Evolutionary conservation across 192 early-diverging fungal genomes (phyloP), one percentile per base, ranked within the genome.

Genomic region (Backusella sp.): DNA sequence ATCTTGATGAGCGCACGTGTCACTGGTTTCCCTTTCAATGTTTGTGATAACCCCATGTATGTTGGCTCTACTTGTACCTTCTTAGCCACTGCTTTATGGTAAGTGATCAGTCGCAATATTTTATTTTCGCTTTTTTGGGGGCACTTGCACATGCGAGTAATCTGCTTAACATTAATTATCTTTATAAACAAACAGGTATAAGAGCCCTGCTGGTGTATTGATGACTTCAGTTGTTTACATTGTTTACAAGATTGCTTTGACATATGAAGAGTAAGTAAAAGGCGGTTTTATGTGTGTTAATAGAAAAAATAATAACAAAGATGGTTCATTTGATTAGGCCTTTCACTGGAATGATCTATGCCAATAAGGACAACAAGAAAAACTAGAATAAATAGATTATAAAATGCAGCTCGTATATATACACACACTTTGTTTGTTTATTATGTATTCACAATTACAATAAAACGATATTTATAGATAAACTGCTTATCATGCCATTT

Each of bases 11-110:
- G 92, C 17, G 86, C 89, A 74, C 89, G 92, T 26, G 92, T 97
- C 44, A 96, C 92, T 0, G 91, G 91, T 14, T 96, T 97, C 80
- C 96, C 96, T 6, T 97, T 97, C 88, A 97, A 93, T 78, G 90
- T 95, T 23, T 85, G 92, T 34, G 93, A 95, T 9, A 94, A 97
- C 84, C 96, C 96, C n/a, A 97, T 97, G 96, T 97, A 97, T 78
- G 89, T 89, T 68, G 96, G 96, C 35, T 95, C 95, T 6, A 95
- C 94, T 11, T 81, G 96, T 83, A 91, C 88, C 66, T 97, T 97
- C 82, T 71, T 96, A 15, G 93, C 90, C 52, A 90, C 90, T 37
- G 91, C 96, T 41, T 82, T 97, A 71, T 96, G 92, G 94, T 89
- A 90, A 41, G 87, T 79, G 28, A 19, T 49, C n/a, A 49, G 46